Base-by-base conservation (phyloP, 495 filamentous ascomycete genomes). In the Haplographium delicatum region DNA sequence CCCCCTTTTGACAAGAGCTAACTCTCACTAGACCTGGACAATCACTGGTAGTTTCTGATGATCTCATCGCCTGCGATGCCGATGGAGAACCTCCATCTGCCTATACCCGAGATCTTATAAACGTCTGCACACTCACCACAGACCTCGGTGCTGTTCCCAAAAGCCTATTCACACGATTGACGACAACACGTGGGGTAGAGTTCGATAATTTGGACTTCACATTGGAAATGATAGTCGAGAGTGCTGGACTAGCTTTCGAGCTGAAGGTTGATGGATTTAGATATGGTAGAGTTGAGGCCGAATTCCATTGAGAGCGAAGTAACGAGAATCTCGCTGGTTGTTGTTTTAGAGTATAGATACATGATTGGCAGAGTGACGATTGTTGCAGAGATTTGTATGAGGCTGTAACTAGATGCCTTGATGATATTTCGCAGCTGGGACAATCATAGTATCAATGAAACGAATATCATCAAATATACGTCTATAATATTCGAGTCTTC, bases 171-270 rank as follows among this genome's bases (percentile, higher is more conserved):
- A 85, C 81, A 1, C 58, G 79, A 18, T 62, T 88, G 34, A 83
- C 81, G 15, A 87, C 84, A 5, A 86, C 83, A n/a, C 69, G 79
- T 18, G 84, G 84, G 6, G 76, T 84, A 13, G 83, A 86, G 64
- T 88, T 86, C 58, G 79, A 85, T 58, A 86, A 85, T 53, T 65
- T 88, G 47, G 84, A 88, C 55, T 88, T 88, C 56, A 83, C 79
- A 8, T 74, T 88, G 18, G 83, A 86, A 64, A 83, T 88, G 79
- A 81, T 80, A 47, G 83, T 87, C 24, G 82, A 87, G 54, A 84
- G 79, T 47, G 84, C 84, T 0, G 80, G 81, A 8, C 56, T 88
- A 53, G 75, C 81, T 25, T 87, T 88, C 66, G 83, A 86, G 67
- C 60, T 88, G 41, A 83, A 82, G 62, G 84, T 88, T 23, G 83